Base-by-base conservation (phyloP, 2,329 filamentous ascomycete genomes). In the Aspergillus phoenicis region DNA sequence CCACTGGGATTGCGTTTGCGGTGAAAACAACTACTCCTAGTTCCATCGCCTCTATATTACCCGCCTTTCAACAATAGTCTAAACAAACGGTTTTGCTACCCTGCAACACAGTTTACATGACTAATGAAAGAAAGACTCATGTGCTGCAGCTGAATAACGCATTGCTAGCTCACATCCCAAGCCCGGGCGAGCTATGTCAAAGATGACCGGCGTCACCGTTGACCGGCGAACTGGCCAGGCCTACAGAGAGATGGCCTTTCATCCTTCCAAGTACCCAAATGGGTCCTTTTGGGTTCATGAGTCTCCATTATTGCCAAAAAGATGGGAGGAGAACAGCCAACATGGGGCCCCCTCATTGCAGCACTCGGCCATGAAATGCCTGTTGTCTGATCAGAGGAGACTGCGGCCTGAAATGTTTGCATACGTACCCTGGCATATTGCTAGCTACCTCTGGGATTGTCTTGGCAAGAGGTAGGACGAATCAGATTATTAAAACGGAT, bases 231-330 rank as follows among this genome's bases (percentile, higher is more conserved):
- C 47, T 24, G 66, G 67, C 43, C 66, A 66, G 20, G 60, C 62
- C 15, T 69, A 66, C 52, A 51, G 54, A 4, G 62, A 69, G 33
- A 53, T 20, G 6, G 52, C 45, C n/a, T 59, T 54, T 3, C 22
- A 39, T 1, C 59, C 57, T 1, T 36, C 57, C 8, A 22, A n/a
- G 41, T 57, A 51, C 41, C 62, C 2, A 64, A 65, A 30, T 36
- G 75, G 75, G 2, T 63, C 73, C 22, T 67, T 71, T 39, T 79
- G 77, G 77, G 70, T 73, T 17, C 75, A 76, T 60, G 75, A 79
- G 36, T 72, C 72, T 1, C 77, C 77, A 2, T 78, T 72, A 51
- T 58, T 77, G 10, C 68, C 72, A 1, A 38, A 61, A 15, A 68
- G 68, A 7, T 73, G 70, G 63, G 70, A 72, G 36, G 61, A 67